These are phyloP conservation scores for Teratosphaeria viscida DNA, from an alignment of 2,329 filamentous ascomycete genomes.

Conservation along the genomic window DNA sequence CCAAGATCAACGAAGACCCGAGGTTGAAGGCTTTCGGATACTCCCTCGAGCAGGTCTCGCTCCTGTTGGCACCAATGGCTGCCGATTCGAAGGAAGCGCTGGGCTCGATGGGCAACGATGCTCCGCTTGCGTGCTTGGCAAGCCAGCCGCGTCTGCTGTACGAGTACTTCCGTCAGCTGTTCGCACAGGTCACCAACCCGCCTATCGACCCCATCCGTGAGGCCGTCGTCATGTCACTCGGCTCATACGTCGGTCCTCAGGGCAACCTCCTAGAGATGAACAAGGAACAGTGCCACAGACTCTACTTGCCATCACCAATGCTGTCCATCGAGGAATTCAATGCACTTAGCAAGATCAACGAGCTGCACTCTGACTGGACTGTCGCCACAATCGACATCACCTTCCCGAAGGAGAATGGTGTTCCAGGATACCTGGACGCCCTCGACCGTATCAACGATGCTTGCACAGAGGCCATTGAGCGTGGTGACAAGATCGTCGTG, in stretches of 20 bases:
- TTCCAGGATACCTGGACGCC: conserved; percentile 74
- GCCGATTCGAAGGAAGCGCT: conserved; percentile 95
- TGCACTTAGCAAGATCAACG: conserved; percentile 65
- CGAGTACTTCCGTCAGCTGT: conserved; percentile 96
- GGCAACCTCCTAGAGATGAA: conserved; percentile 94
- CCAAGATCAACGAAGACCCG: conserved; percentile 71
- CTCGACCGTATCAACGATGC: conserved; percentile 82
- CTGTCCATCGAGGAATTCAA: conserved; percentile 87
- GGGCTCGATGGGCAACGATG: conserved; percentile 96
- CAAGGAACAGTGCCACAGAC: conserved; percentile 71
- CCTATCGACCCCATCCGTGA: conserved; percentile 95
- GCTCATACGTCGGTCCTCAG: conserved; percentile 92
- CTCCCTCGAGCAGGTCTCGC: conserved; percentile 86
- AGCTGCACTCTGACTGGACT: conserved; percentile 67
- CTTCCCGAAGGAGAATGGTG: conserved; percentile 75
- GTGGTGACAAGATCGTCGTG: conserved; percentile 73
- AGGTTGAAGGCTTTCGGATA: conserved; percentile 82
- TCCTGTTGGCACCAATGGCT: conserved; percentile 89
- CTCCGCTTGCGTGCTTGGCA: conserved; percentile 83
- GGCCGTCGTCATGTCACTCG: conserved; percentile 95
- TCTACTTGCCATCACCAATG: conserved; percentile 80
- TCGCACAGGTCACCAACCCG: conserved; percentile 95
- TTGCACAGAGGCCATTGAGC: conserved; percentile 72
- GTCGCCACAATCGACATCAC: conserved; percentile 88
- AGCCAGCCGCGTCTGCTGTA: conserved; percentile 78